Evolutionary conservation across 768 basidiomycete species (phyloP), one percentile per base, ranked within the genome.

Genomic region (Serendipita indica): DNA sequence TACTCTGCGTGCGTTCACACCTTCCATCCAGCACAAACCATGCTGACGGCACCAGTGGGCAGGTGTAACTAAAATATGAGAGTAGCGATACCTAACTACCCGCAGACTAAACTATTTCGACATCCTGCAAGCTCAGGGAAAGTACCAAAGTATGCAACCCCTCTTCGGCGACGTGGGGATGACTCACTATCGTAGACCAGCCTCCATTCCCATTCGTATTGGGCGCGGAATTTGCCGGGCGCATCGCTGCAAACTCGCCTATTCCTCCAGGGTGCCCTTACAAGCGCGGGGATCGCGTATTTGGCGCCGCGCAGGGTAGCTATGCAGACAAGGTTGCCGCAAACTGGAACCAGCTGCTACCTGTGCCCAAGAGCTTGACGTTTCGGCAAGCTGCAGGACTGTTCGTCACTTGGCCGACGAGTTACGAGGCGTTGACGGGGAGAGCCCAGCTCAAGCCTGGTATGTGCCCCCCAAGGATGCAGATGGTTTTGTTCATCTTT

Each of bases 331-430:
- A 78, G 64, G 74, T 88, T 57, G 79, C 77, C 0, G 80, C 74
- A 7, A 69, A 78, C 39, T 77, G 76, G 69, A 68, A 67, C 12
- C 61, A 63, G 5, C 67, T 92, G 12, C 65, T 83, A 7, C 79
- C 79, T 20, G 77, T 98, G 13, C 93, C 94, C 0, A 75, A 83
- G 46, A 75, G 75, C 39, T 75, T 97, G 70, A 76, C 79, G 4
- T 91, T 82, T 63, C 89, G 94, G 61, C 82, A 94, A 68, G 93
- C 90, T 3, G 84, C 90, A 85, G 90, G 88, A 2, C 67, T 96
- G 54, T 86, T 70, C 64, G 71, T 97, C n/a, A 93, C 90, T 5
- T 91, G 86, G 81, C 89, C 91, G 0, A 98, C 94, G 3, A 86
- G 83, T 62, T 97, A 96, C 64, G 92, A 93, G 66, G 96, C 83